phyloP scores from a whole-genome alignment of 345 rosid genomes.

The Eucalyptus paniculata region DNA sequence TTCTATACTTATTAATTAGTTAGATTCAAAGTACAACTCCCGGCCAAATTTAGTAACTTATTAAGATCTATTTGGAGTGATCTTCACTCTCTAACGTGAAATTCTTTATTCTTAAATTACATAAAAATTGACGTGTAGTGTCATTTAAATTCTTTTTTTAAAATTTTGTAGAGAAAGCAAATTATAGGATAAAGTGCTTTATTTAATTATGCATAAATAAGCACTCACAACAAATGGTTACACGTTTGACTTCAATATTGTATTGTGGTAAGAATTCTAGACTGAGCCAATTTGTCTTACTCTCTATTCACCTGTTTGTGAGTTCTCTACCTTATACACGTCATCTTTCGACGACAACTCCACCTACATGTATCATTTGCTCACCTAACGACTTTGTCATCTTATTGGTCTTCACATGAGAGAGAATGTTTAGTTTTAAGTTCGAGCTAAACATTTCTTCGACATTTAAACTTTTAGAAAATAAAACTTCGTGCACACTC shows the following conservation, averaged over 20 bases:
- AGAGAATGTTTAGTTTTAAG: neutral
- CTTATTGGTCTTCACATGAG: neutral
- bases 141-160: neutral
- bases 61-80: no score
- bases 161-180: neutral
- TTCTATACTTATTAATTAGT: neutral
- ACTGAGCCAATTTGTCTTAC: neutral
- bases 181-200: neutral
- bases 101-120: neutral
- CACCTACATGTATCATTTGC: neutral
- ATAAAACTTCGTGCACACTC: neutral
- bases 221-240: neutral
- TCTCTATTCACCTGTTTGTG: neutral
- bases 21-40: neutral
- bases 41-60: neutral
- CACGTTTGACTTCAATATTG: neutral
- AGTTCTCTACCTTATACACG: neutral
- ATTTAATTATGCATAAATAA: neutral
- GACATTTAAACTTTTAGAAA: neutral
- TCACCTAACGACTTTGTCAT: neutral
- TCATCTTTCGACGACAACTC: neutral
- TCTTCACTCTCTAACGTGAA: neutral
- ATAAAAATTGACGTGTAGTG: neutral
- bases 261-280: neutral
- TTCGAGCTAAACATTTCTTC: neutral